These are phyloP conservation scores for Corylus avellana DNA, from an alignment of 306 rosid species.

Conservation along the genomic window DNA sequence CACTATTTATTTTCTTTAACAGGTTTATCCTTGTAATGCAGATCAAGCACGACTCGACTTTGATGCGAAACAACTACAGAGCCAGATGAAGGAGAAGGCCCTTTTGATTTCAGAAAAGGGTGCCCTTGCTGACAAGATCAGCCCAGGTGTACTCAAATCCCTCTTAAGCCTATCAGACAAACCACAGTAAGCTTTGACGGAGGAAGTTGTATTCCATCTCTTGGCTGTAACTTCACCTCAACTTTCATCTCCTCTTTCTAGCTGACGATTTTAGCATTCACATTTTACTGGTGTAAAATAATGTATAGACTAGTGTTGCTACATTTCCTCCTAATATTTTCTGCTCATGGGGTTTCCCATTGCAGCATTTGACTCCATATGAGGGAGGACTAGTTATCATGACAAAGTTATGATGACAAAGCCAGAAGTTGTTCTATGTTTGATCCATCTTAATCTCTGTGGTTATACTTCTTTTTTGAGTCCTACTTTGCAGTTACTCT, in stretches of 20 bases:
- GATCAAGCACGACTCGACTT: constrained; percentile 78
- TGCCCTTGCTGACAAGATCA: constrained; percentile 68
- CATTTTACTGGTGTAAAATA: too few species aligned
- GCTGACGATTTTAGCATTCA: neutral
- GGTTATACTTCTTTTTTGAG: neutral
- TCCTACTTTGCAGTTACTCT: neutral
- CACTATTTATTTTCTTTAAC: too few species aligned
- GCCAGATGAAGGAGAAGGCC: constrained; percentile 78
- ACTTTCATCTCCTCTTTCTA: neutral
- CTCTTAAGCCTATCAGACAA: constrained; percentile 74
- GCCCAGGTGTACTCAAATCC: constrained; percentile 76
- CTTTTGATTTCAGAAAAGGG: constrained; percentile 76
- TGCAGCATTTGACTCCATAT: neutral
- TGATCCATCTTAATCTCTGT: neutral
- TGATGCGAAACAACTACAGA: constrained; percentile 72
- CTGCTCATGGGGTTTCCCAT: neutral
- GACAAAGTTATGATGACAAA: too few species aligned
- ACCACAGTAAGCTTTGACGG: constrained; percentile 40
- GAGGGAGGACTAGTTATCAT: neutral
- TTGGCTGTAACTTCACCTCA: constrained; percentile 17
- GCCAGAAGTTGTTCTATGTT: neutral
- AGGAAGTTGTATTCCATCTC: neutral
- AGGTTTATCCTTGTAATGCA: constrained; percentile 30
- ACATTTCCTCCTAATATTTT: neutral
- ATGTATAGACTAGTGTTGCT: neutral